Base-by-base conservation (phyloP, 1,284 basidiomycete species). In the Rhodofomes roseus region DNA sequence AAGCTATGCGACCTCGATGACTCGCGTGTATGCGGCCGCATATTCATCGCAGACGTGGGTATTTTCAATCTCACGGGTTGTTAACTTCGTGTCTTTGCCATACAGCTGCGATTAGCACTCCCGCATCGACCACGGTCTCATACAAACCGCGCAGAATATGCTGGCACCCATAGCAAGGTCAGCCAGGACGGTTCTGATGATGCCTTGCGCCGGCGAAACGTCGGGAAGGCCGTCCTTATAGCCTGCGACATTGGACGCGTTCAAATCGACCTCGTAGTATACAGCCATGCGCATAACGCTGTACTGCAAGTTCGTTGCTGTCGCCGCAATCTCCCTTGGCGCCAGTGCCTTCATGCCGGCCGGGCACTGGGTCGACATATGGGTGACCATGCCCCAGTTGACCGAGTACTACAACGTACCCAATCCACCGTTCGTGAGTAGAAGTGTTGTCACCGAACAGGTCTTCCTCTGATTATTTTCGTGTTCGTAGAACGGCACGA, bases 351-450 rank as follows among this genome's bases (percentile, higher is more conserved):
- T 34, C 31, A 25, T 22, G 50, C 55, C 61, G n/a, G 59, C 54
- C 12, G 69, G 68, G 63, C 74, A 74, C 60, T 80, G 78, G 78
- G 70, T 79, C 18, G 71, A 75, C 58, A 74, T 76, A 1, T 80
- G 78, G 78, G 70, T 72, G n/a, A 60, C 76, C 14, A 81, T 80
- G 79, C 79, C 79, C 2, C 79, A 81, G 64, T 68, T 81, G 36
- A 79, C 78, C 1, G 79, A 80, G 67, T 60, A 71, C 0, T 64
- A 68, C 4, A 80, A 81, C 68, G 71, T 80, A 1, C 79, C 79
- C 0, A 71, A 72, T 16, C 65, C 77, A 0, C 79, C 79, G 1
- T 80, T 78, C 66, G 50, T 52, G 31, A 14, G 50, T 52, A n/a
- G n/a, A n/a, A n/a, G n/a, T n/a, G n/a, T n/a, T n/a, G n/a, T n/a